These are phyloP conservation scores for Volutella citrinella DNA, from an alignment of 2,329 filamentous ascomycete genomes.

Conservation along the genomic window DNA sequence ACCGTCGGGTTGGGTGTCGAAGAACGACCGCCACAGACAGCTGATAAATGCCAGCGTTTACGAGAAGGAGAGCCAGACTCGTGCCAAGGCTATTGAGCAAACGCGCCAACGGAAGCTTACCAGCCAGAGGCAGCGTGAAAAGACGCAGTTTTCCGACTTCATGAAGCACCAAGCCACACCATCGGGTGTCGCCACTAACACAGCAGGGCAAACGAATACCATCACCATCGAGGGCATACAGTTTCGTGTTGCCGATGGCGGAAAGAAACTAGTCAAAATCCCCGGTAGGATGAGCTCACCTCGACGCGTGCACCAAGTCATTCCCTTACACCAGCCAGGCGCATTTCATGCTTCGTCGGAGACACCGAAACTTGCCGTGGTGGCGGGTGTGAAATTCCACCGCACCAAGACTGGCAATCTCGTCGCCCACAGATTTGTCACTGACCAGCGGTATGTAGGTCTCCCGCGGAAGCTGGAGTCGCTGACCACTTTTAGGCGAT, in stretches of 20 bases:
- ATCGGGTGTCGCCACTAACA: constrained; percentile 20
- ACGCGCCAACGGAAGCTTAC: constrained; percentile 57
- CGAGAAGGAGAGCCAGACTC: constrained; percentile 67
- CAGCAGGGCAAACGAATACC: constrained; percentile 48
- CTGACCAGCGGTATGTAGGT: constrained; percentile 68
- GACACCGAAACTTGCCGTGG: constrained; percentile 69
- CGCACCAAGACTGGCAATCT: constrained; percentile 87
- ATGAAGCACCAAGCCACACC: constrained; percentile 26
- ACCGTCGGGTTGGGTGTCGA: constrained; percentile 59
- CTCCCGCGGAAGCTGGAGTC: constrained; percentile 17
- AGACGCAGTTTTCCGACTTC: constrained; percentile 47
- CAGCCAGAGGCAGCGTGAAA: constrained; percentile 55
- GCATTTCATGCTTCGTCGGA: constrained; percentile 58
- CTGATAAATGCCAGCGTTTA: constrained; percentile 79
- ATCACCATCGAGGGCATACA: constrained; percentile 68
- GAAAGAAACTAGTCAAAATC: constrained; percentile 76
- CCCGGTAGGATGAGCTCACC: constrained; percentile 51
- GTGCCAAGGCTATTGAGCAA: constrained; percentile 69
- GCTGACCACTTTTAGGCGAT: constrained; percentile 45
- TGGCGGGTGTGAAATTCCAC: constrained; percentile 79
- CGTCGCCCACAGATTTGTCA: constrained; percentile 71
- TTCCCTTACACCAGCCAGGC: constrained; percentile 39
- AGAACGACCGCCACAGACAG: constrained; percentile 74
- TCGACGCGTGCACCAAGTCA: neutral
- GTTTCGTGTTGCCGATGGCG: constrained; percentile 71